Conservation (phyloP, 2,329 filamentous ascomycete species). For the Chrysoporthe deuterocubensis region DNA sequence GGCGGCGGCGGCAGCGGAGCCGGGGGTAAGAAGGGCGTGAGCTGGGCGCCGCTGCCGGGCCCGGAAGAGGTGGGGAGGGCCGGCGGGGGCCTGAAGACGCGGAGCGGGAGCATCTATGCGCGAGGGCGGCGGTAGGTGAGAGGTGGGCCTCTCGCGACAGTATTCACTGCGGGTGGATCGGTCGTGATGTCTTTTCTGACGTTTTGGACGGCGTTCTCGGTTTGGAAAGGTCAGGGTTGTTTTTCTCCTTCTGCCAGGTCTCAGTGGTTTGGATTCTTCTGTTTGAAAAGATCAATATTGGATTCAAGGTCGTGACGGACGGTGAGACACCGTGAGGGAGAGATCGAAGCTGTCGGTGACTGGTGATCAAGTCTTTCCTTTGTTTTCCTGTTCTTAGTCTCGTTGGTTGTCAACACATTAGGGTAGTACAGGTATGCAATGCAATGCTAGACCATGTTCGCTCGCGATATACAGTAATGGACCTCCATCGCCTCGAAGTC, state of each 20-base stretch:
- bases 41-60: conserved; percentile 11
- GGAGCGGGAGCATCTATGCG: conserved; percentile 3
- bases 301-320: no score
- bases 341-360: not conserved
- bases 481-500: not conserved
- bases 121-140: not conserved
- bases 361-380: not conserved
- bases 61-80: conserved; percentile 5
- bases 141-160: not conserved
- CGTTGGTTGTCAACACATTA: not conserved
- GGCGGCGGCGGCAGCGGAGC: not conserved
- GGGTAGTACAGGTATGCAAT: not conserved
- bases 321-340: no score
- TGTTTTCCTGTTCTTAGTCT: not conserved
- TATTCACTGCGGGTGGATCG: not conserved
- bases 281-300: no score
- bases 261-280: no score
- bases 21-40: not conserved
- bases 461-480: not conserved
- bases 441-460: not conserved
- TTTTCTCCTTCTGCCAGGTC: no score
- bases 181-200: no score
- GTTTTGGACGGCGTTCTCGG: no score
- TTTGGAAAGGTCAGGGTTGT: no score
- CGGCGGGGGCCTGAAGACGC: not conserved